Percentiles rank a stretch among this genome's conserved stretches.
Conservation (phyloP, 108 stramenopile genomes). For the Tribonema minus region DNA sequence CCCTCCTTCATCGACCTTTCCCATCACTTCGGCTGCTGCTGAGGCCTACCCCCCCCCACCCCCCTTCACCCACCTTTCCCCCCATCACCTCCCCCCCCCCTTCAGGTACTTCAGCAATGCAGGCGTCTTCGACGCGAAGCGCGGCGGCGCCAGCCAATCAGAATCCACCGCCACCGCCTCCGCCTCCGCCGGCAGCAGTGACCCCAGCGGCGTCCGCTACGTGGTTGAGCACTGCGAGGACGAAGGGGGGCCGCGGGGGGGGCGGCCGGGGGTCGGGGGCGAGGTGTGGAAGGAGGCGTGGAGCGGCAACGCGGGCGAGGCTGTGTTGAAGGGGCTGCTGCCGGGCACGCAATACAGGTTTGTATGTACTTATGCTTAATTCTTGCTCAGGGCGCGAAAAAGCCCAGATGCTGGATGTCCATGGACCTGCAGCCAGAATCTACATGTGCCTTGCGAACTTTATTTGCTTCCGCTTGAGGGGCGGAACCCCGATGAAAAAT, state of each 20-base stretch:
- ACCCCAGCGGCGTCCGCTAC: not conserved
- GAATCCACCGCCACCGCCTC: not conserved
- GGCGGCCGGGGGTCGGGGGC: not conserved
- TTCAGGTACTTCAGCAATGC: not conserved
- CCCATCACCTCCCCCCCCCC: not conserved
- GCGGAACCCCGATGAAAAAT: too few species aligned
- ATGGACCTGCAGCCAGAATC: too few species aligned
- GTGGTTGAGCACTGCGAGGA: not conserved
- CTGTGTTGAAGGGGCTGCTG: not conserved
- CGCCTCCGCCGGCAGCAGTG: not conserved
- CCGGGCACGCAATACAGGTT: conserved; percentile 7
- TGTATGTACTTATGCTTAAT: too few species aligned
- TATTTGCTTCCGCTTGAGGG: not conserved
- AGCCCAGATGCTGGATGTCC: too few species aligned
- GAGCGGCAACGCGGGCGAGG: conserved; percentile 16
- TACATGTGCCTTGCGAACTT: too few species aligned
- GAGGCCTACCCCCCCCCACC: not conserved
- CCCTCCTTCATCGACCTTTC: not conserved
- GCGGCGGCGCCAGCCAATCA: not conserved
- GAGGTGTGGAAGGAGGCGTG: conserved; percentile 24
- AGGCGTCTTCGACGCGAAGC: not conserved
- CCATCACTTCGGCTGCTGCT: not conserved
- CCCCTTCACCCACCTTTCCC: not conserved
- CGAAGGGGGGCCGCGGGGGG: not conserved
- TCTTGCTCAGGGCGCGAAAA: too few species aligned